Evolutionary conservation across 2,329 filamentous ascomycete genomes (phyloP), one percentile per base, ranked within the genome.

Genomic region (Westerdykella aurantiaca): DNA sequence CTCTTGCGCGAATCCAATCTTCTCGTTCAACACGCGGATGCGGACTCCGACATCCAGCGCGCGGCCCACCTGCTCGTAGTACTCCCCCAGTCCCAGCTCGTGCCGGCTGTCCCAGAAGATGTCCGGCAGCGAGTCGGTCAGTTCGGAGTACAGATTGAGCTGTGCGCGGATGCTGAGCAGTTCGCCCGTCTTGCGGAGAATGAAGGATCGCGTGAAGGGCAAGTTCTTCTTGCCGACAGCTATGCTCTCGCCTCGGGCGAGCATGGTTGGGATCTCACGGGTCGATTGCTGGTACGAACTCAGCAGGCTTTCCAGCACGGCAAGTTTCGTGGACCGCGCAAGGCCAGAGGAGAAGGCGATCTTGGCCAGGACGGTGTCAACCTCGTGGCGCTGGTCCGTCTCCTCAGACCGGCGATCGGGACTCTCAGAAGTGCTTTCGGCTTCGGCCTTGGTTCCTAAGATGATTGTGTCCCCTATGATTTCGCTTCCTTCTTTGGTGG

Each of bases 1-100:
- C 67, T 97, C 91, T 60, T 93, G 87, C 1, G 91, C 93, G 65
- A 98, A 97, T 61, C 95, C 91, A 80, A 98, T 94, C 72, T 95
- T 95, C 71, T 95, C 88, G 66, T 98, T 98, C 55, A 97, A 71
- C 14, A 88, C 83, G 58, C 86, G 87, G 70, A 97, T 97, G 40
- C 93, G 80, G 21, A 93, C 87, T 29, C 87, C 86, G 18, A 97
- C 90, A 67, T 97, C 93, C 31, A 98, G 77, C 0, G 89, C 88
- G 43, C 84, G 81, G 34, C 91, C 90, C 34, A 96, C 88, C 66
- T 93, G 86, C 55, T 95, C 90, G 67, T 97, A 98, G 70, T 96
- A 97, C 23, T 85, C 86, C 66, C 96, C 93, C 2, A 98, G 76
- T 0, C 89, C 87, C 2, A 96, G 80, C 66, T 96, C 90, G 56